phyloP scores from a whole-genome alignment of 305 asterid genomes.

The Withania somnifera region DNA sequence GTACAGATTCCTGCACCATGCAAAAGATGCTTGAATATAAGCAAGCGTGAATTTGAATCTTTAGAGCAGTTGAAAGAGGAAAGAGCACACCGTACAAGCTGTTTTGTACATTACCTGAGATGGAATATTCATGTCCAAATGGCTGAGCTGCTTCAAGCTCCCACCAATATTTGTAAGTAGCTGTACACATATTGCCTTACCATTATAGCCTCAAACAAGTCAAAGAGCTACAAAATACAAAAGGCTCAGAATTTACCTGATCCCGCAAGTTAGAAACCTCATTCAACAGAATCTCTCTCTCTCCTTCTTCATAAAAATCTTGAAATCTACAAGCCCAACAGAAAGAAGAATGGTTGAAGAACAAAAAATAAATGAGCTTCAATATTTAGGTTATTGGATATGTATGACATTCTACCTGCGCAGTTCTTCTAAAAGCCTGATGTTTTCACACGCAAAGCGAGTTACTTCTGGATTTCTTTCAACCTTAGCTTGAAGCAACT shows the following conservation, averaged over 20 bases:
- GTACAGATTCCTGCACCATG: conserved; percentile 33
- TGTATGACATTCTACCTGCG: conserved; percentile 35
- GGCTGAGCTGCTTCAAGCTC: conserved; percentile 41
- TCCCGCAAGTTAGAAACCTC: conserved; percentile 78
- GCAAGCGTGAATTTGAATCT: background rate
- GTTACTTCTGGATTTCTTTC: conserved; percentile 97
- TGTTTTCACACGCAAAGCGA: conserved; percentile 88
- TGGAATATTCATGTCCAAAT: conserved; percentile 22
- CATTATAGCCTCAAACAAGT: conserved; percentile 6
- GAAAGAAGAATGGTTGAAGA: background rate
- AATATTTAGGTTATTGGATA: background rate
- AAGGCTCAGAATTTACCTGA: conserved; percentile 35
- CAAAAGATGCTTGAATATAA: conserved; percentile 3
- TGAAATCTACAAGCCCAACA: conserved; percentile 46
- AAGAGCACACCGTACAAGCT: background rate
- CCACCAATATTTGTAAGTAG: conserved; percentile 44
- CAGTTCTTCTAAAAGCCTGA: conserved; percentile 81
- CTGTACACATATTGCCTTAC: conserved; percentile 26
- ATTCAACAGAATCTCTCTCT: conserved; percentile 64
- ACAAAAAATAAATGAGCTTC: background rate
- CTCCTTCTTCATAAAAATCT: conserved; percentile 96
- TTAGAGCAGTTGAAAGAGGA: background rate
- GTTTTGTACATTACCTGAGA: conserved; percentile 25
- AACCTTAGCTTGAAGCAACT: conserved; percentile 56
- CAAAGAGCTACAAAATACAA: background rate